phyloP scores from a whole-genome alignment of 1,139 yeast genomes.

The Saccharomyces hybrid region DNA sequence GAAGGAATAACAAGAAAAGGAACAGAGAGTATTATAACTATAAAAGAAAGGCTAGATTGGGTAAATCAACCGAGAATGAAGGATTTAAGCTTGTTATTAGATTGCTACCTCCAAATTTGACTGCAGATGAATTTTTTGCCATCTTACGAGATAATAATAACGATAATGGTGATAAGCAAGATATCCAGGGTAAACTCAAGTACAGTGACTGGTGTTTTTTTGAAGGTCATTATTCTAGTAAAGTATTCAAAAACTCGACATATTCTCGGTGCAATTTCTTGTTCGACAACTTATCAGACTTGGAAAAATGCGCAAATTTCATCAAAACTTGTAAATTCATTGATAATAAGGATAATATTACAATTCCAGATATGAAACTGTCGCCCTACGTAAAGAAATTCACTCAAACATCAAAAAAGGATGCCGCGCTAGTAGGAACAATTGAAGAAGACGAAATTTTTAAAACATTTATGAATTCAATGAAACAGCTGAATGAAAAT shows the following conservation, averaged over 20 bases:
- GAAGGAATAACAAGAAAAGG: constrained; percentile 4
- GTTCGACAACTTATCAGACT: constrained; percentile 15
- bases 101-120: constrained; percentile 29
- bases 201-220: constrained; percentile 22
- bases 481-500: constrained; percentile 15
- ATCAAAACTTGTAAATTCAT: constrained; percentile 17
- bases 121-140: constrained; percentile 17
- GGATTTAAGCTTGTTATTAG: constrained; percentile 26
- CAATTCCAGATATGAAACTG: constrained; percentile 16
- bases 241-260: constrained; percentile 25
- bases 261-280: constrained; percentile 29
- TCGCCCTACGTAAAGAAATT: constrained; percentile 23
- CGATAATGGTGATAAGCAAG: constrained; percentile 7
- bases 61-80: constrained; percentile 7
- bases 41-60: constrained; percentile 9
- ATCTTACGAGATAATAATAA: constrained; percentile 5
- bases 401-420: constrained; percentile 6
- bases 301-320: constrained; percentile 12
- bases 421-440: constrained; percentile 17
- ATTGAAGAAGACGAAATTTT: constrained; percentile 22
- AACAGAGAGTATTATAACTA: constrained; percentile 5
- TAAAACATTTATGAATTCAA: constrained; percentile 24
- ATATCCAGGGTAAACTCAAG: constrained; percentile 7
- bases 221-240: constrained; percentile 22
- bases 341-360: constrained; percentile 24